Percentiles rank a stretch among this genome's conserved stretches.
Evolutionary conservation across 2,329 filamentous ascomycete species (phyloP).

Genomic region (Pyrenochaeta sp.): DNA sequence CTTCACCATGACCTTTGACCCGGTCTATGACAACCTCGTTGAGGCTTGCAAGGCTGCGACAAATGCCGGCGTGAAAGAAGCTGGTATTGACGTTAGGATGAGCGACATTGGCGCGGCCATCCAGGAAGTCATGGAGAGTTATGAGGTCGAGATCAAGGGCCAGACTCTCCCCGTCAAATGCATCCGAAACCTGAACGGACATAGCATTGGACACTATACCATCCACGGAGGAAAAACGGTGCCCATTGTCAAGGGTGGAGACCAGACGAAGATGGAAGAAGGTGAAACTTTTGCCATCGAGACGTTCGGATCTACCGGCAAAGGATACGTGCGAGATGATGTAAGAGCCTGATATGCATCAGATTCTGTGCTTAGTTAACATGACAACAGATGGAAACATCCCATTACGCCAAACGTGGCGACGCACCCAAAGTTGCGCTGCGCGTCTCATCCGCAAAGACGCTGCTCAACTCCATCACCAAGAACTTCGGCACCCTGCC

Average conservation of each 20-base stretch:
- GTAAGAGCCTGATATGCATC: conserved; percentile 57
- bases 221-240: conserved; percentile 95
- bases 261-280: conserved; percentile 97
- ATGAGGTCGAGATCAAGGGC: conserved; percentile 84
- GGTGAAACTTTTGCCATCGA: conserved; percentile 95
- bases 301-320: conserved; percentile 93
- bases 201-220: conserved; percentile 86
- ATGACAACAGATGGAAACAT: conserved; percentile 71
- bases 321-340: conserved; percentile 86
- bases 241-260: conserved; percentile 87
- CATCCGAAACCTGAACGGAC: conserved; percentile 86
- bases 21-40: conserved; percentile 72
- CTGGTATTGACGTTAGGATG: conserved; percentile 89
- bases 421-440: conserved; percentile 80
- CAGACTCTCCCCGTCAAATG: conserved; percentile 81
- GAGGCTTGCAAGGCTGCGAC: conserved; percentile 72
- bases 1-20: conserved; percentile 73
- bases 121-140: conserved; percentile 92
- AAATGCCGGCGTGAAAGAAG: conserved; percentile 81
- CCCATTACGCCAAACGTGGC: conserved; percentile 80
- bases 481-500: conserved; percentile 96
- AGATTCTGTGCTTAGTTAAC: conserved; percentile 19
- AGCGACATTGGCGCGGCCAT: conserved; percentile 84
- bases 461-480: conserved; percentile 85
- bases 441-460: conserved; percentile 81